These are phyloP conservation scores for Aspergillus persii DNA, from an alignment of 2,329 filamentous ascomycete species.

Conservation along the genomic window DNA sequence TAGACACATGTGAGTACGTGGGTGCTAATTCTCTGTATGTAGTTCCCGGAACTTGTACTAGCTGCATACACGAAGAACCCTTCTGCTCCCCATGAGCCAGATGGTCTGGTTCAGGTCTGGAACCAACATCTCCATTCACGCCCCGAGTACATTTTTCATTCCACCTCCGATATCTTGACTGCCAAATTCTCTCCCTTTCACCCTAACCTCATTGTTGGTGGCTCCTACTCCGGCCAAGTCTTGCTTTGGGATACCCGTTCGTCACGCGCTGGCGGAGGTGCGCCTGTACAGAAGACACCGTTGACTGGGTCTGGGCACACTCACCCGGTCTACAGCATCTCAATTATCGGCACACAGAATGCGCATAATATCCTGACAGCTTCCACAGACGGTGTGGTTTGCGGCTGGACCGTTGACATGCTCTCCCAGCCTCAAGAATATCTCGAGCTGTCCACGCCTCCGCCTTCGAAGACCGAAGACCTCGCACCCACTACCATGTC, in stretches of 20 bases:
- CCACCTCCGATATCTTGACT: conserved; percentile 89
- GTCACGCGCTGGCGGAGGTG: conserved; percentile 63
- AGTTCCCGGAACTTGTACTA: conserved; percentile 85
- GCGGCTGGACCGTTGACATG: conserved; percentile 97
- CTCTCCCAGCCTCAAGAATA: conserved; percentile 94
- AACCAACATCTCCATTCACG: conserved; percentile 92
- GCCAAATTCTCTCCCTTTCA: conserved; percentile 99
- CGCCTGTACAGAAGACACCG: conserved; percentile 91
- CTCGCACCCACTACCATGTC: conserved; percentile 91
- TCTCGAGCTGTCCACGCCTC: conserved; percentile 80
- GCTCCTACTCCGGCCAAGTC: conserved; percentile 94
- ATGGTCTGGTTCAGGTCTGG: conserved; percentile 94
- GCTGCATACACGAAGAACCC: conserved; percentile 98
- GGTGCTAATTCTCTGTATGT: conserved; percentile 3
- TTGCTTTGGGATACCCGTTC: conserved; percentile 95
- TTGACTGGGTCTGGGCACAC: conserved; percentile 93
- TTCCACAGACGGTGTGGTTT: conserved; percentile 94
- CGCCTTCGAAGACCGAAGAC: conserved; percentile 87
- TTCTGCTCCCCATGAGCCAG: conserved; percentile 87
- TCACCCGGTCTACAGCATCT: conserved; percentile 91
- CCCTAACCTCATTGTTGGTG: conserved; percentile 91
- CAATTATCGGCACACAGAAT: conserved; percentile 96
- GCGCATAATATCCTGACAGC: conserved; percentile 98
- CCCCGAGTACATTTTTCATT: conserved; percentile 94
- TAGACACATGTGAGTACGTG: background rate